Percentiles rank a stretch among this genome's conserved stretches.
Conservation (phyloP, 179 eudicot genomes). For the Sideroxylon spinosum region DNA sequence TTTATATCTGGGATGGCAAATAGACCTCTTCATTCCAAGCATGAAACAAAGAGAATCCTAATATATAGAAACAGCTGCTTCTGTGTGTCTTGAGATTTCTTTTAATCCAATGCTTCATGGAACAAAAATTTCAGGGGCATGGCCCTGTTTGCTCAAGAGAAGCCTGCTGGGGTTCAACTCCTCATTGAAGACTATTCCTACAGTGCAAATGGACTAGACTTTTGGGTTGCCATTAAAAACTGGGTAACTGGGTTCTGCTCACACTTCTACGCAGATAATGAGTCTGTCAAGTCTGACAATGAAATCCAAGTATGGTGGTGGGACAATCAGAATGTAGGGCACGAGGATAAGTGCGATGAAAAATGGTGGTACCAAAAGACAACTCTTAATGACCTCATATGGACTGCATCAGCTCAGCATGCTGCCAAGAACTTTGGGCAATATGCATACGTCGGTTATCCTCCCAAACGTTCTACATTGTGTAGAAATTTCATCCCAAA, state of each 20-base stretch:
- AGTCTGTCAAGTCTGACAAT: slow-evolving; percentile 29
- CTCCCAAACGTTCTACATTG: slow-evolving; percentile 50
- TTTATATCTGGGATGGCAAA: too few relatives aligned
- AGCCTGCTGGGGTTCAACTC: slow-evolving; percentile 39
- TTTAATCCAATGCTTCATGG: background rate
- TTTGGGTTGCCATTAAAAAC: slow-evolving; percentile 47
- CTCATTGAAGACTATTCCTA: slow-evolving; percentile 48
- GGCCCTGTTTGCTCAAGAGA: slow-evolving; percentile 29
- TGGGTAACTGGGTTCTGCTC: slow-evolving; percentile 47
- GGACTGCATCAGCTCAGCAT: slow-evolving; percentile 41
- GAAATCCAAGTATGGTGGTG: slow-evolving; percentile 60
- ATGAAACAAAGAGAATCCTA: too few relatives aligned
- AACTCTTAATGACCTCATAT: slow-evolving; percentile 24
- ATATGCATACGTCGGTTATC: slow-evolving; percentile 51
- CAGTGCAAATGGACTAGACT: slow-evolving; percentile 54
- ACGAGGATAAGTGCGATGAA: slow-evolving; percentile 38
- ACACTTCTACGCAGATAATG: slow-evolving; percentile 37
- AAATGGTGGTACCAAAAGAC: slow-evolving; percentile 57
- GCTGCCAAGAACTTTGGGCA: slow-evolving; percentile 63
- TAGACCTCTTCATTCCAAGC: too few relatives aligned
- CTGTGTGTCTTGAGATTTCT: too few relatives aligned
- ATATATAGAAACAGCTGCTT: too few relatives aligned
- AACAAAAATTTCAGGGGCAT: slow-evolving; percentile 30
- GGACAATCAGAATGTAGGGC: slow-evolving; percentile 43
- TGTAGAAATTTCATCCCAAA: slow-evolving; percentile 51